Evolutionary conservation across 2,329 filamentous ascomycete species (phyloP).

Genomic region (Lachnellula occidentalis): DNA sequence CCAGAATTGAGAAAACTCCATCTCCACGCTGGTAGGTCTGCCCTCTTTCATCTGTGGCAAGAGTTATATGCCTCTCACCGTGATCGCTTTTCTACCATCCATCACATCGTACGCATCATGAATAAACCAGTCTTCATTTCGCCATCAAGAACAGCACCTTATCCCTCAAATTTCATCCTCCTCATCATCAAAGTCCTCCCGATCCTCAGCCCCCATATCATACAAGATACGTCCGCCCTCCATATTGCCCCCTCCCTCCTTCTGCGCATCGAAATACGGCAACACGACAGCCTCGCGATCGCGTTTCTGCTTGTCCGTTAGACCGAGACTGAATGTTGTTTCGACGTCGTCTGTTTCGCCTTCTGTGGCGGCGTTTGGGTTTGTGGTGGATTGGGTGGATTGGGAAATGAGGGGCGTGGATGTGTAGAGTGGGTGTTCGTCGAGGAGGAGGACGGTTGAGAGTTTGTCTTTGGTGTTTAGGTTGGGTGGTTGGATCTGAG

Average conservation of each 20-base stretch:
- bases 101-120: too few species aligned
- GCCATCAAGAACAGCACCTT: too few species aligned
- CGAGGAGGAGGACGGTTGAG: constrained; percentile 49
- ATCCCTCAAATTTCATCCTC: constrained; percentile 44
- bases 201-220: constrained; percentile 93
- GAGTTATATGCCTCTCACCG: too few species aligned
- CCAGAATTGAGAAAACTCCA: too few species aligned
- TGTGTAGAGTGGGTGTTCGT: constrained; percentile 70
- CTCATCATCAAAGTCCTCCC: constrained; percentile 95
- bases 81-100: too few species aligned
- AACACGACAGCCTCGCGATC: constrained; percentile 86
- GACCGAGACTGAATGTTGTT: constrained; percentile 77
- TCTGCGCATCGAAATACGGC: constrained; percentile 96
- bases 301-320: constrained; percentile 85
- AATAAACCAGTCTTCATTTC: too few species aligned
- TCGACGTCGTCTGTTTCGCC: constrained; percentile 48
- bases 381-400: background rate
- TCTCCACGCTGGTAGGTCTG: too few species aligned
- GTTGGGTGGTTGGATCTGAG: too few species aligned
- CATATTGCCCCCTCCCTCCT: constrained; percentile 64
- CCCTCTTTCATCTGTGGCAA: too few species aligned
- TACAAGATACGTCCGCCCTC: constrained; percentile 93
- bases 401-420: constrained; percentile 37
- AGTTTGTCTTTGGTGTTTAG: background rate
- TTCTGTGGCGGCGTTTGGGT: constrained; percentile 24